Base-by-base conservation (phyloP, 805 yeast genomes). In the Brettanomyces anomalus region DNA sequence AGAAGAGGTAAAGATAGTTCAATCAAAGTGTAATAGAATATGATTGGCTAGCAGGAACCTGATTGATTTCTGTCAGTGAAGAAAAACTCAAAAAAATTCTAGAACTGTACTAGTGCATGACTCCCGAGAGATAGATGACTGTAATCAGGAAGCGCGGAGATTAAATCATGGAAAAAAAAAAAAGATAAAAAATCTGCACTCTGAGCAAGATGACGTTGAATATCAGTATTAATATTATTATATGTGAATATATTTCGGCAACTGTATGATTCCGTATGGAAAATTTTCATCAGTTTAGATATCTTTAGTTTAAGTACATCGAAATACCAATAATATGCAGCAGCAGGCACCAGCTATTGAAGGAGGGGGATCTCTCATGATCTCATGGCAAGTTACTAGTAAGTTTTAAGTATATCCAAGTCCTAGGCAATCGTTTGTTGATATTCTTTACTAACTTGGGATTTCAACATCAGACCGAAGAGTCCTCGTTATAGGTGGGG, bases 401-500 rank as follows among this genome's bases (percentile, higher is more conserved):
- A 66, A 50, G 67, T 55, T 6, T 26, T 31, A n/a, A 26, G n/a
- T n/a, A n/a, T n/a, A 24, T 21, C 33, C 36, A 36, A 30, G 43
- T 17, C 36, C 43, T n/a, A n/a, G n/a, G n/a, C 41, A 21, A 1
- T 19, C 5, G 10, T 36, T 17, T 40, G 33, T 41, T 43, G 40
- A 36, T 37, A 20, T 16, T 21, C 14, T 32, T 7, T 16, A 15
- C 18, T 16, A n/a, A n/a, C 35, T 32, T 8, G 10, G 10, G 10
- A 24, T 24, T 24, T 24, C 10, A 24, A 24, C 18, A 16, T 28
- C n/a, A 62, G 72, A 70, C 48, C 71, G 71, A 38, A 85, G 74
- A 50, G 85, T 83, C 14, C 66, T 85, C 8, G 83, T 85, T 1
- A 74, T 85, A 34, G 95, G 95, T 0, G 87, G 82, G 5, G 85